Conservation (phyloP, 1,284 basidiomycete genomes). For the Ceratobasidium sp. region DNA sequence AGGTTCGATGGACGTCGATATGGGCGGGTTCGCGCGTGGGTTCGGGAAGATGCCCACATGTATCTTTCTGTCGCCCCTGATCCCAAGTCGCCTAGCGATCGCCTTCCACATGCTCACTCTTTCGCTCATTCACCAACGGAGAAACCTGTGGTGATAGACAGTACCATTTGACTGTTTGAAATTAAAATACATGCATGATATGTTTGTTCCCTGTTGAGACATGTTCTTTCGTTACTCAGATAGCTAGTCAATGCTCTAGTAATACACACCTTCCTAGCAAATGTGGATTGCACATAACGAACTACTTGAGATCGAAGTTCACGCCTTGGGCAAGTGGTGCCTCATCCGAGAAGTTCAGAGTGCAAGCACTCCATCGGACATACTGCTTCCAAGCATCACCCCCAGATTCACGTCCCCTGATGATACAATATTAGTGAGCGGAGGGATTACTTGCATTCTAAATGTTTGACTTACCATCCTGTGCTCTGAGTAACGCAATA, state of each 20-base stretch:
- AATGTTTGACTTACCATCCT: slow-evolving; percentile 72
- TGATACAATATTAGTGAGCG: background rate
- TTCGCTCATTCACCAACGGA: no score
- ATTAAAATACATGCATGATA: slow-evolving; percentile 4
- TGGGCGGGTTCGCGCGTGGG: no score
- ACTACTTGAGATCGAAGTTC: slow-evolving; percentile 66
- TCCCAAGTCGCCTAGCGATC: no score
- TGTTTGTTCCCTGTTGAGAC: background rate
- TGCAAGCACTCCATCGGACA: slow-evolving; percentile 80
- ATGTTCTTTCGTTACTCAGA: background rate
- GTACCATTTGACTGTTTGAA: background rate
- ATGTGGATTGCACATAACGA: background rate
- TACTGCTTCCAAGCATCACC: slow-evolving; percentile 98
- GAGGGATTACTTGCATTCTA: slow-evolving; percentile 51
- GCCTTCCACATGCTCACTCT: no score
- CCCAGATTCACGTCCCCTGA: slow-evolving; percentile 95
- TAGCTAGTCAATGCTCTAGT: background rate
- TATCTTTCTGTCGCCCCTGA: no score
- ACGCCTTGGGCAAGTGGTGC: slow-evolving; percentile 94
- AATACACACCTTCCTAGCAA: background rate
- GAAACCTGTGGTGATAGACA: background rate
- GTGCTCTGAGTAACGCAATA: slow-evolving; percentile 69
- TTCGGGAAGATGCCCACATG: no score
- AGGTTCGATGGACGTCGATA: no score
- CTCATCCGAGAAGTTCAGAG: slow-evolving; percentile 91